A percentile compares a stretch with the other conserved stretches of the same genome.
phyloP scores from a whole-genome alignment of 1,284 basidiomycete genomes.

The Apiotrichum laibachii region DNA sequence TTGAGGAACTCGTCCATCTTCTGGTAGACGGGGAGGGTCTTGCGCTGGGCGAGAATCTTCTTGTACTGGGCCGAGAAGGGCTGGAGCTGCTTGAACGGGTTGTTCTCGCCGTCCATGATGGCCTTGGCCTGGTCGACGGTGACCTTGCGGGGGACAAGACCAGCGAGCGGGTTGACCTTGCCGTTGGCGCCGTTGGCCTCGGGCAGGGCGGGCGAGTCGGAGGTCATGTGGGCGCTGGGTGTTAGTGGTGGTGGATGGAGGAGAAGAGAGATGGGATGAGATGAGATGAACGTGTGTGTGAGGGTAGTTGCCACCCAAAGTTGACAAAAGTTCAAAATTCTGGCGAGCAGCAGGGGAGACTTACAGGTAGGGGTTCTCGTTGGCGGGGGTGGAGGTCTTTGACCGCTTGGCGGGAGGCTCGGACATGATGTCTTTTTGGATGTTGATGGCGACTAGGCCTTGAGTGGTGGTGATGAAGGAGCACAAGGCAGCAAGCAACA shows the following conservation, averaged over 20 bases:
- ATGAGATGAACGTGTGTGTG: background rate
- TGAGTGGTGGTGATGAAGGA: background rate
- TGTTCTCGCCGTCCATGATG: slow-evolving; percentile 75
- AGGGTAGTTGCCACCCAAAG: background rate
- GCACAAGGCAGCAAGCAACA: background rate
- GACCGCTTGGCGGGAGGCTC: slow-evolving; percentile 47
- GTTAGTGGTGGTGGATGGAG: slow-evolving; percentile 1
- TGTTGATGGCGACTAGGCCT: background rate
- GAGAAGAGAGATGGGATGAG: background rate
- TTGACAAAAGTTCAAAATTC: background rate
- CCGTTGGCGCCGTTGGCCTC: slow-evolving; percentile 16
- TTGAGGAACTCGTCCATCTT: slow-evolving; percentile 91
- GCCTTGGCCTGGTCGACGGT: slow-evolving; percentile 66
- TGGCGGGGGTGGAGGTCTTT: slow-evolving; percentile 27
- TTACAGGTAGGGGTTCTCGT: slow-evolving; percentile 47
- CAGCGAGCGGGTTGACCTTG: slow-evolving; percentile 61
- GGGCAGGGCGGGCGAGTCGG: slow-evolving; percentile 10
- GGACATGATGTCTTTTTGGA: slow-evolving; percentile 11
- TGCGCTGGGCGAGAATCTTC: slow-evolving; percentile 79
- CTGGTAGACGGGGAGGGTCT: slow-evolving; percentile 84
- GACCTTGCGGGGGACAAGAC: slow-evolving; percentile 75
- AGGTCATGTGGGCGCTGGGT: slow-evolving; percentile 30
- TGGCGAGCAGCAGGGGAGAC: slow-evolving; percentile 2
- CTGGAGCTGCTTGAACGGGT: slow-evolving; percentile 76
- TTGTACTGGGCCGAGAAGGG: slow-evolving; percentile 77